A percentile compares a stretch with the other conserved stretches of the same genome.
Evolutionary conservation across 2,329 filamentous ascomycete genomes (phyloP).

Genomic region (Amphichorda felina): DNA sequence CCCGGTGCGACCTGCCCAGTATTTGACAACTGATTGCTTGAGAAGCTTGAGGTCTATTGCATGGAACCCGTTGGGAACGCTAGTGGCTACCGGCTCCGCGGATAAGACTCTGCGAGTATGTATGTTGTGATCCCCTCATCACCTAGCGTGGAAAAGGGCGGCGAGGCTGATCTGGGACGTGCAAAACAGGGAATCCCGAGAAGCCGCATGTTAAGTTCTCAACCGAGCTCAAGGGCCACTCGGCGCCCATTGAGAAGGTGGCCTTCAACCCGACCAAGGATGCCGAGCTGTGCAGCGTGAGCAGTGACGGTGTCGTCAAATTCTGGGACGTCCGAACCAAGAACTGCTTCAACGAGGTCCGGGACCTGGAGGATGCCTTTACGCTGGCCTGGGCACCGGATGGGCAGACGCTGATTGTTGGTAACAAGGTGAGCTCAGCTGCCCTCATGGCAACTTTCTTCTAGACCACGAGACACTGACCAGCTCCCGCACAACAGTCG

Average conservation of each 20-base stretch:
- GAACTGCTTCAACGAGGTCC: conserved; percentile 57
- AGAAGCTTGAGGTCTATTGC: conserved; percentile 63
- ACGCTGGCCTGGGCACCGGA: conserved; percentile 65
- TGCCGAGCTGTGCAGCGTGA: conserved; percentile 64
- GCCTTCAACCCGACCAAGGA: conserved; percentile 70
- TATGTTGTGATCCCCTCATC: conserved; percentile 21
- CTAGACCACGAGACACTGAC: no score
- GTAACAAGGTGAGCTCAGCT: conserved; percentile 54
- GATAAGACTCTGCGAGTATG: conserved; percentile 65
- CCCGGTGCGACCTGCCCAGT: not conserved
- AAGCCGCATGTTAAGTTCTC: conserved; percentile 61
- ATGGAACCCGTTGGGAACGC: conserved; percentile 77
- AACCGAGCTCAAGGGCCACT: conserved; percentile 61
- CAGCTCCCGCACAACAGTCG: conserved; percentile 26
- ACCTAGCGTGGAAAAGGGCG: not conserved
- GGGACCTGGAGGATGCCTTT: conserved; percentile 53
- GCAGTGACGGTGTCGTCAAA: conserved; percentile 60
- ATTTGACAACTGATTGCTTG: not conserved
- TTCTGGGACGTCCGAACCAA: conserved; percentile 74
- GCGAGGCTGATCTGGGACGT: no score
- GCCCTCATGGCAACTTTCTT: no score
- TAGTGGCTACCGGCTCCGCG: conserved; percentile 70
- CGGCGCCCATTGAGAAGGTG: conserved; percentile 58
- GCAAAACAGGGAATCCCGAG: conserved; percentile 56
- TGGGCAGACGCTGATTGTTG: conserved; percentile 57